Base-by-base conservation (phyloP, 345 rosid genomes). In the Gossypium anomalum region DNA sequence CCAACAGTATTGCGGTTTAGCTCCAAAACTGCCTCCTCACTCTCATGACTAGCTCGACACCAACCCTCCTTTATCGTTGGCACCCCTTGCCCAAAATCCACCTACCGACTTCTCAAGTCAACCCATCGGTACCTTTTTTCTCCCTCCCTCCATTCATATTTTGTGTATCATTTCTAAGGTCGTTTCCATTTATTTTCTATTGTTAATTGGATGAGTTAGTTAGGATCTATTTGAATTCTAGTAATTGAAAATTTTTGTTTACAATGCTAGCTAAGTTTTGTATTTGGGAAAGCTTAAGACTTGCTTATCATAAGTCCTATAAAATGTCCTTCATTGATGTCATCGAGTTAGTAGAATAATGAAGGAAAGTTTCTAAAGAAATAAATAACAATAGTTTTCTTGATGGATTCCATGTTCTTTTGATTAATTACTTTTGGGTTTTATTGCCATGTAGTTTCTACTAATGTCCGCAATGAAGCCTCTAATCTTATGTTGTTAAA, bases 1-100 rank as follows among this genome's bases (percentile, higher is more conserved):
- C 1, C 5, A 4, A 29, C 0, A 29, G 6, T 76, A 88, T 90
- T 78, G 78, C 91, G 38, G 93, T 90, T 79, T 87, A 82, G 65
- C 19, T 85, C 85, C 80, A 81, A 27, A 76, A 73, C 67, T 78
- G 25, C 85, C 58, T 43, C 29, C 89, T 81, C 78, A 78, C 9
- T 70, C 84, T 62, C 45, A 22, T 38, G 43, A 60, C 74, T 60
- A 27, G n/a, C 4, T n/a, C 27, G 25, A 70, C 60, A n/a, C 43
- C 72, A 4, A 48, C 23, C 57, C 47, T 34, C 27, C 29, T 2
- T 47, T 25, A 45, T 4, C 5, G 6, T 29, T 29, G 38, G 38
- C 5, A 29, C 38, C 38, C 38, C 0, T 0, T 29, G 38, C 38
- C 38, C 61, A 29, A 52, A 47, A 70, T 52, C 60, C 61, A 6